Conservation (phyloP, 371 early-diverging fungal genomes). For the Caulochytrium protostelioides region DNA sequence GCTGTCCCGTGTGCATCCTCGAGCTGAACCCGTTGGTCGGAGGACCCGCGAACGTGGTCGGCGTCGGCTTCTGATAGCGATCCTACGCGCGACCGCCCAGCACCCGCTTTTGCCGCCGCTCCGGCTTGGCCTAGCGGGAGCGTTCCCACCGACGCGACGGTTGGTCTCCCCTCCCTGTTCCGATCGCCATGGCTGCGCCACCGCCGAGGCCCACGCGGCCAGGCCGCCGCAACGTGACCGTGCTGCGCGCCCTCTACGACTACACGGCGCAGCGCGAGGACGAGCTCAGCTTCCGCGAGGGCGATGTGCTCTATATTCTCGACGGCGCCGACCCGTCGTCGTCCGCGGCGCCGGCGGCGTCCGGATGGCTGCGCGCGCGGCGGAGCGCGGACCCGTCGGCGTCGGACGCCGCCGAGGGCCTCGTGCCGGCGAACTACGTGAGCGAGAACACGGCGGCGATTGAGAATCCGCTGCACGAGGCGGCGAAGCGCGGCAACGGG, state of each 20-base stretch:
- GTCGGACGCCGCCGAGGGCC: conserved; percentile 20
- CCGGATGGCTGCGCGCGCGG: not conserved
- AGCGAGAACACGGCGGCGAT: conserved; percentile 24
- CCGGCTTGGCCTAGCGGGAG: too few relatives aligned
- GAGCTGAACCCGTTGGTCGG: too few relatives aligned
- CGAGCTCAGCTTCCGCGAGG: conserved; percentile 23
- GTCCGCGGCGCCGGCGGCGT: not conserved
- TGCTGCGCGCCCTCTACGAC: conserved; percentile 21
- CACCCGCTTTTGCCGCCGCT: too few relatives aligned
- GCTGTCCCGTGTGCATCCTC: too few relatives aligned
- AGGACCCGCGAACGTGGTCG: too few relatives aligned
- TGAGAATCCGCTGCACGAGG: conserved; percentile 26
- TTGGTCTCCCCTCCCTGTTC: too few relatives aligned
- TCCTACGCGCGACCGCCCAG: too few relatives aligned
- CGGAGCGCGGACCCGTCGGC: not conserved
- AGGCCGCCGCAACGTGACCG: conserved; percentile 18
- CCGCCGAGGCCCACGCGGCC: too few relatives aligned
- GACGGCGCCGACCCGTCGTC: not conserved
- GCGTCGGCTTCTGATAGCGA: too few relatives aligned
- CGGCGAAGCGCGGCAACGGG: conserved; percentile 12
- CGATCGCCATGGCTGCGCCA: too few relatives aligned
- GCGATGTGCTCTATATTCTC: conserved; percentile 12
- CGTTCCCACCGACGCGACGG: too few relatives aligned
- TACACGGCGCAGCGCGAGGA: conserved; percentile 19
- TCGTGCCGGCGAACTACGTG: conserved; percentile 27